Base-by-base conservation (phyloP, 176 grass and related monocot species). In the Luzula sylvatica region DNA sequence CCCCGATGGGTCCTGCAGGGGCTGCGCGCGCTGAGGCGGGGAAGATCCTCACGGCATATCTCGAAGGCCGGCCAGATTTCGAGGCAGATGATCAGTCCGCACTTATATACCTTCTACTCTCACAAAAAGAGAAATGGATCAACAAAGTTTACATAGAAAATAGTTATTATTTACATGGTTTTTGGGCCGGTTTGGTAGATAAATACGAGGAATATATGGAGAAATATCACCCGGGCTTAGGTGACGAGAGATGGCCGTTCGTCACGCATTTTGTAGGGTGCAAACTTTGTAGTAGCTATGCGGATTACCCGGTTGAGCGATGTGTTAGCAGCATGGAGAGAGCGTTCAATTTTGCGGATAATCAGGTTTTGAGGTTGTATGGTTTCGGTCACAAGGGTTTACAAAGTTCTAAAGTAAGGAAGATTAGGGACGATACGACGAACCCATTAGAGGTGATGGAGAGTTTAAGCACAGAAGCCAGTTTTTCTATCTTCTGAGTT, bases 161-260 rank as follows among this genome's bases (percentile, higher is more conserved):
- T 68, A 83, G 79, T 0, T 95, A 84, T 68, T 95, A 88, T 54
- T 28, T 95, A n/a, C 89, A 95, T n/a, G 89, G 89, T 5, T 95
- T 85, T 68, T 95, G 89, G 89, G 66, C 65, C 38, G 89, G 83
- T 4, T 56, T 95, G 14, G 89, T 95, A 4, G 83, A 95, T 49
- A 85, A 82, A 56, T 95, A 95, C 11, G 89, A 95, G 58, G 89
- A 95, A 48, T 88, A 88, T 83, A 86, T 95, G 80, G 72, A 88
- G 65, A 88, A 88, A 44, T 71, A 95, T 49, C 80, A 95, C 26
- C 83, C 90, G 0, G 90, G 83, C 1, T 54, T 88, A 2, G 90
- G 90, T 3, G 84, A 95, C 3, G 90, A 86, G 77, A 75, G 84
- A 15, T 95, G 90, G 90, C 84, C 90, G 0, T 95, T 95, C 1